These are phyloP conservation scores for Fonsecaea pedrosoi DNA, from an alignment of 2,329 filamentous ascomycete species.

Conservation along the genomic window DNA sequence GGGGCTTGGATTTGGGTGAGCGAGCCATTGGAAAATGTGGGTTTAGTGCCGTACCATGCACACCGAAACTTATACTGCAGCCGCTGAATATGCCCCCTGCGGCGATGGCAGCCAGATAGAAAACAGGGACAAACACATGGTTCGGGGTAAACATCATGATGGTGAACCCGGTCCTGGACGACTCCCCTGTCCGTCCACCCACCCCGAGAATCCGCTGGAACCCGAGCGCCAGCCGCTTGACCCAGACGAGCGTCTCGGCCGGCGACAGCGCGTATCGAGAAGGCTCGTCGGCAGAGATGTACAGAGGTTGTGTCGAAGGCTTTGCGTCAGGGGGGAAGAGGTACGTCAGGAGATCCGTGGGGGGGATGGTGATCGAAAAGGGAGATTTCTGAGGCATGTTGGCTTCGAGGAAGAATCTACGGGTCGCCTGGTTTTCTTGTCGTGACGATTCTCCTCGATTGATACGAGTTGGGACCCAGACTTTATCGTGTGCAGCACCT, in stretches of 20 bases:
- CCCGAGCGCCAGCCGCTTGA: not conserved
- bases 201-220: not conserved
- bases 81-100: not conserved
- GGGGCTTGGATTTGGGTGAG: no score
- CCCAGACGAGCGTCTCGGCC: not conserved
- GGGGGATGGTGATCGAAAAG: constrained; percentile 60
- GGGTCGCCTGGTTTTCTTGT: not conserved
- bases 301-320: not conserved
- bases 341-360: not conserved
- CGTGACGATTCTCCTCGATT: not conserved
- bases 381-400: constrained; percentile 11
- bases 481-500: not conserved
- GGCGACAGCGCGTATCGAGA: not conserved
- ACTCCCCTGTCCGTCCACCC: not conserved
- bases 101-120: constrained; percentile 15
- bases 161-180: not conserved
- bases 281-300: not conserved
- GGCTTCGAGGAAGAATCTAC: not conserved
- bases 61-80: not conserved
- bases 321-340: not conserved
- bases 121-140: constrained; percentile 69
- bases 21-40: no score
- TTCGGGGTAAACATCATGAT: constrained; percentile 73
- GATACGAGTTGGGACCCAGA: not conserved
- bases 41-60: not conserved